Base-by-base conservation (phyloP, 2,329 filamentous ascomycete genomes). In the Xylariales sp. region DNA sequence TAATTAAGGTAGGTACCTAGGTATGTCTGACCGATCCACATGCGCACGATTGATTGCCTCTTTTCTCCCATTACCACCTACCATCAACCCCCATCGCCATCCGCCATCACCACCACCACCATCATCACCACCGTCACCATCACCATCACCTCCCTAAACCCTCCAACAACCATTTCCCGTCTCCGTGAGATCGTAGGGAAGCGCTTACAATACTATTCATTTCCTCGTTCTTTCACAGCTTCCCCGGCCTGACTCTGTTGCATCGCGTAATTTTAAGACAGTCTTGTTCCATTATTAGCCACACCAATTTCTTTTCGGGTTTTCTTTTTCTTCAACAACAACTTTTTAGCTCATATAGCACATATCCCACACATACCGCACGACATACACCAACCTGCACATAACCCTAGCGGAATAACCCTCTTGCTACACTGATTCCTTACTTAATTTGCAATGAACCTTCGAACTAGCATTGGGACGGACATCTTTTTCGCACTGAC, bases 371-470 rank as follows among this genome's bases (percentile, higher is more conserved):
- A n/a, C 41, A 48, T 48, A 46, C 14, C 45, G 45, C 32, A 48
- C 59, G 10, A 34, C 43, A n/a, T 34, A 32, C 53, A 12, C 36
- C 36, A 23, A 43, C 57, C 39, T 36, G 49, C 49, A 45, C 58
- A 34, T 16, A 59, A 32, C 32, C 32, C 36, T 28, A 66, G 30
- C 58, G 23, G 23, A 62, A 16, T 18, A 23, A 16, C 32, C 32
- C n/a, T 28, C 43, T n/a, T 60, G 53, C 49, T 34, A 23, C 30
- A 7, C 10, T 3, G 4, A 36, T 46, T 49, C 41, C 36, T 18
- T 9, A 45, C 1, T 41, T 48, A 1, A 64, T 57, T 50, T 62
- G 36, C 52, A 28, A 67, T 67, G 59, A 64, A 43, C 46, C 18
- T 36, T 50, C 16, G 49, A 23, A 8, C 48, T 23, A 45, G 10